phyloP scores from a whole-genome alignment of 192 early-diverging fungal genomes.

The Backusella sp. region DNA sequence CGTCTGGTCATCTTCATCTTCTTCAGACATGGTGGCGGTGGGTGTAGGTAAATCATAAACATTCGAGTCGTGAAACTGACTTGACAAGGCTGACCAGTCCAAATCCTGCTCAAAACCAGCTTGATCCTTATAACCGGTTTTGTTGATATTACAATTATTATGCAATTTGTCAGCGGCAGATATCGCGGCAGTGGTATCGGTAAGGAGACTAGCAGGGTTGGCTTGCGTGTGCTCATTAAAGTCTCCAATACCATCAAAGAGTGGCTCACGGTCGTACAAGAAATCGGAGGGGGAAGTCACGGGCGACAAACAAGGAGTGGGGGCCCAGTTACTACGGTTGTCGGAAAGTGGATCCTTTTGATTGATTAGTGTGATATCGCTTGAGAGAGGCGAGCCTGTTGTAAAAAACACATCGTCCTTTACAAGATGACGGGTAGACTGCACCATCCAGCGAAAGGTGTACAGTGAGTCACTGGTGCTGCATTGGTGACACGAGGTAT shows the following conservation, averaged over 20 bases:
- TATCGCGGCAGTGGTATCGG: not conserved
- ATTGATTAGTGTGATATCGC: not conserved
- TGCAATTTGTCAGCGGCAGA: not conserved
- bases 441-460: constrained; percentile 4
- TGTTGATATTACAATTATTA: not conserved
- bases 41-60: constrained; percentile 6
- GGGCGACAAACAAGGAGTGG: constrained; percentile 20
- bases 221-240: not conserved
- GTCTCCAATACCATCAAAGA: constrained; percentile 27
- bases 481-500: constrained; percentile 8
- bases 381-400: not conserved
- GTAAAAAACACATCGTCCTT: constrained; percentile 20
- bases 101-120: not conserved
- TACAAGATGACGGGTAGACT: constrained; percentile 6
- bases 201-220: not conserved
- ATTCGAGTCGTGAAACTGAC: not conserved
- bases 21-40: not conserved
- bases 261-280: constrained; percentile 20
- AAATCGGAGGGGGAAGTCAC: constrained; percentile 22
- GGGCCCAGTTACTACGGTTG: constrained; percentile 3
- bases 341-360: not conserved
- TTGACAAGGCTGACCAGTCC: constrained; percentile 13
- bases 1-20: not conserved
- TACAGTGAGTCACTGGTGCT: not conserved
- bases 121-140: not conserved